A percentile compares a stretch with the other conserved stretches of the same genome.
Evolutionary conservation across 2,329 filamentous ascomycete genomes (phyloP).

Genomic region (Penicillium sp.): DNA sequence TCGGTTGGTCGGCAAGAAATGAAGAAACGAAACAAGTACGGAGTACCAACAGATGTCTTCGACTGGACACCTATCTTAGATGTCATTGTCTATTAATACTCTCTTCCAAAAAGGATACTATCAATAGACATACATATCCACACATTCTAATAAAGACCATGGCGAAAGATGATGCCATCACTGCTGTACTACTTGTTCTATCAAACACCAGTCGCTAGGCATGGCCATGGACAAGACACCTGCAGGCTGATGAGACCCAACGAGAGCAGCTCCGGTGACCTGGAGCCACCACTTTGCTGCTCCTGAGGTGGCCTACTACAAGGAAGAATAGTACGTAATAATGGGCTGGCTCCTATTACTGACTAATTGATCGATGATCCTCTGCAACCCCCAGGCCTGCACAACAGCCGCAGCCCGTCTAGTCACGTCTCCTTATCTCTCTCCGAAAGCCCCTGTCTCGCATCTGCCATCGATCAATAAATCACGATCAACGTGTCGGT

Average conservation of each 20-base stretch:
- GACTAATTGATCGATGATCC: neutral
- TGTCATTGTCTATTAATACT: no score
- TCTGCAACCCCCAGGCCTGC: neutral
- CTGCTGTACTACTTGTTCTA: constrained; percentile 1
- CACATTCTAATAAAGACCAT: constrained; percentile 8
- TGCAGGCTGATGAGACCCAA: neutral
- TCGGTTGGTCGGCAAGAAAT: neutral
- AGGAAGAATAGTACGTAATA: neutral
- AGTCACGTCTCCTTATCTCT: constrained; percentile 12
- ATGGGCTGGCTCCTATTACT: neutral
- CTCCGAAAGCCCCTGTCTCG: neutral
- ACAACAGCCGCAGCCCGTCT: neutral
- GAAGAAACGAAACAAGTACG: neutral
- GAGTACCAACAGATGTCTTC: no score
- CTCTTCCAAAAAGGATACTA: neutral
- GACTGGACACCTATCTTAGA: no score
- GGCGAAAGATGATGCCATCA: constrained; percentile 11
- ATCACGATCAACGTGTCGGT: constrained; percentile 11
- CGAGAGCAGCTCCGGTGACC: neutral
- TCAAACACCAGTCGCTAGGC: neutral
- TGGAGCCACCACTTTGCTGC: neutral
- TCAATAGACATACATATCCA: neutral
- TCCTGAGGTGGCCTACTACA: no score
- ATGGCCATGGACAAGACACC: neutral
- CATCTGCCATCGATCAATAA: neutral